Evolutionary conservation across 345 rosid genomes (phyloP).

Genomic region (Arabidopsis suecica): DNA sequence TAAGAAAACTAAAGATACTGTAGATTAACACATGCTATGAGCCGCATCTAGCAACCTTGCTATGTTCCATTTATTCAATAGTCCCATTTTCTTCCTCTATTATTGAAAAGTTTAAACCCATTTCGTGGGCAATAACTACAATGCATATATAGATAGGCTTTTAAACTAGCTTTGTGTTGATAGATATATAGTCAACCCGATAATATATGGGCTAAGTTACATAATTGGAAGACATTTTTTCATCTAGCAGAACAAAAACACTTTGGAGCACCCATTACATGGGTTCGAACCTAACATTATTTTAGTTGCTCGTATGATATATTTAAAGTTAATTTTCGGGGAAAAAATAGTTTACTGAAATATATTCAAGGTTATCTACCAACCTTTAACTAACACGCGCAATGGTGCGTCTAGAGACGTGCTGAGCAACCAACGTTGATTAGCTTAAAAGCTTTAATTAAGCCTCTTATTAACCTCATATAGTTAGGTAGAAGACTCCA

Average conservation of each 20-base stretch:
- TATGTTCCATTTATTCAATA: conserved; percentile 32
- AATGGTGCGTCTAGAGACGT: conserved; percentile 26
- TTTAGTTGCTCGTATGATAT: neutral
- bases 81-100: conserved; percentile 26
- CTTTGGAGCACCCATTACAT: too few species aligned
- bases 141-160: neutral
- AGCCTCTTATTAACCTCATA: conserved; percentile 3
- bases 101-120: conserved; percentile 6
- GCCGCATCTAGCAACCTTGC: conserved; percentile 35
- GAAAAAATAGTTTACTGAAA: neutral
- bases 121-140: conserved; percentile 1
- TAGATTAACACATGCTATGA: conserved; percentile 33
- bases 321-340: neutral
- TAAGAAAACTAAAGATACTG: neutral
- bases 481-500: conserved; percentile 6
- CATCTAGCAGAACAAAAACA: neutral
- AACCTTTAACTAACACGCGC: conserved; percentile 34
- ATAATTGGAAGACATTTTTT: neutral
- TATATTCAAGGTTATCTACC: conserved; percentile 17
- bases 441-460: conserved; percentile 5
- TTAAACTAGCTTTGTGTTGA: neutral
- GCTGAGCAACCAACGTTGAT: conserved; percentile 21
- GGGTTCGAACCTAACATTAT: neutral
- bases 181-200: conserved; percentile 13
- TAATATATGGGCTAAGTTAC: conserved; percentile 8